These are phyloP conservation scores for Paxillus involutus DNA, from an alignment of 768 basidiomycete species.

Conservation along the genomic window DNA sequence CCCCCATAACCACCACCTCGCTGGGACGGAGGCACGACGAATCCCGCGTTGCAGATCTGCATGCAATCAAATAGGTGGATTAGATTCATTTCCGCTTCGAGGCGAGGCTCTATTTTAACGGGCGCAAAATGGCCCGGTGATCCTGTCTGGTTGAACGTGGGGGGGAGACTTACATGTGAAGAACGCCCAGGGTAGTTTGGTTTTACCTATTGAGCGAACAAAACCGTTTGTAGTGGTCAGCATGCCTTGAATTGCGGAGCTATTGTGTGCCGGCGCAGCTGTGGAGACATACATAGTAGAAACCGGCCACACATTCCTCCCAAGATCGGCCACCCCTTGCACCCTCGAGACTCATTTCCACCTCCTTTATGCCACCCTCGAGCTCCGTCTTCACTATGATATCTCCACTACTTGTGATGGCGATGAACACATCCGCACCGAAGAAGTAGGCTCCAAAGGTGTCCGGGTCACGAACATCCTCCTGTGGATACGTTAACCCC, in stretches of 20 bases:
- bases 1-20: conserved; percentile 69
- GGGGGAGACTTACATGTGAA: conserved; percentile 71
- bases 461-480: conserved; percentile 50
- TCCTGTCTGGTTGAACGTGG: not conserved
- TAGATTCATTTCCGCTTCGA: conserved; percentile 7
- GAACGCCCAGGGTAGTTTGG: conserved; percentile 90
- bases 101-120: not conserved
- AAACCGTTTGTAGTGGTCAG: conserved; percentile 1
- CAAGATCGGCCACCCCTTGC: conserved; percentile 55
- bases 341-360: conserved; percentile 37
- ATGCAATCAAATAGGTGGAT: not conserved
- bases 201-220: conserved; percentile 50
- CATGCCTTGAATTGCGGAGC: not conserved
- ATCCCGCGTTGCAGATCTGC: conserved; percentile 89
- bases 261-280: not conserved
- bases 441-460: conserved; percentile 78
- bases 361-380: conserved; percentile 16
- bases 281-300: conserved; percentile 65
- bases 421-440: conserved; percentile 73
- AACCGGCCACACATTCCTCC: conserved; percentile 73
- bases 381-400: conserved; percentile 9
- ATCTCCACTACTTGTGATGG: conserved; percentile 36
- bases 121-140: not conserved
- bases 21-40: conserved; percentile 67
- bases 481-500: conserved; percentile 86